Base-by-base conservation (phyloP, 2,329 filamentous ascomycete species). In the Pseudocercospora cruenta region DNA sequence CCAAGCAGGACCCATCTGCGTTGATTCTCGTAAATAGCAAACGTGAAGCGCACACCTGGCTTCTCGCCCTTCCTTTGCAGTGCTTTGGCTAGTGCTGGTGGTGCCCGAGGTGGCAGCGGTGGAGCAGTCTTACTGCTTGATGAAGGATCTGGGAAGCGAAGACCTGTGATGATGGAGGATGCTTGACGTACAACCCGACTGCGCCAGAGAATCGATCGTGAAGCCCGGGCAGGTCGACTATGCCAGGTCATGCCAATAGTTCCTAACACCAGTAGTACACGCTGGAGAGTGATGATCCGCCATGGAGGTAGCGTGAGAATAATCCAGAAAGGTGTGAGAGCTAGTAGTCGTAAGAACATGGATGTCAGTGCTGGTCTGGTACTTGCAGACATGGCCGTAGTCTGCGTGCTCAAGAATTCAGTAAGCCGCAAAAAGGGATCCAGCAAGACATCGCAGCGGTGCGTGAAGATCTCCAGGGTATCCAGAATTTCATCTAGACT, bases 401-500 rank as follows among this genome's bases (percentile, higher is more conserved):
- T 87, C 77, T 97, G 93, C 39, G 94, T 70, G 90, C 86, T 33
- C 26, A 99, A 84, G 75, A 97, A 97, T 78, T 98, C 94, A 5
- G 94, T 97, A 77, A 98, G 84, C 70, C 91, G 89, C 53, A 97
- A 84, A 63, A 98, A 86, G 2, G 95, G 95, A 73, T 97, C 94
- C 60, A 98, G 85, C 19, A 99, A 83, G 60, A 97, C 90, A 78
- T 97, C 97, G 80, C 95, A 97, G 58, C 95, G 87, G 4, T 90
- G 91, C 0, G 94, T 98, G 72, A 99, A 92, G 70, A 93, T 89
- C 77, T 93, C 93, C 53, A 99, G 82, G 0, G 92, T 96, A 73
- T 98, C 94, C 64, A 99, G 91, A 67, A 99, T 99, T 81, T 99
- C 95, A 77, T 99, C 95, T 60, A 99, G 81, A 59, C 93, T 97